These are phyloP conservation scores for Pleurotus salmoneostramineus DNA, from an alignment of 768 basidiomycete genomes.

Conservation along the genomic window DNA sequence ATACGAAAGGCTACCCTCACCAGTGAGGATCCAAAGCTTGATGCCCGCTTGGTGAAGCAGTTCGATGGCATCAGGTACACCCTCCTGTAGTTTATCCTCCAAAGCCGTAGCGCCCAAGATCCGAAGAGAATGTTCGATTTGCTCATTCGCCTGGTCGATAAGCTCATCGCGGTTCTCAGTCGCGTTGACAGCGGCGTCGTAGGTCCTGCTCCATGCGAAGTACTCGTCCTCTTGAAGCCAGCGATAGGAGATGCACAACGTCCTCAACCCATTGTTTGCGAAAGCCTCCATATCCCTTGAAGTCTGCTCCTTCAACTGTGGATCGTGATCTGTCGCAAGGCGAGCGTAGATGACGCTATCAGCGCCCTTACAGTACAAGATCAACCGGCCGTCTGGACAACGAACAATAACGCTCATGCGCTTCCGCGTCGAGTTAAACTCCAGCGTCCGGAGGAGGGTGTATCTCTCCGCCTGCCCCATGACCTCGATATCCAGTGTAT, in stretches of 20 bases:
- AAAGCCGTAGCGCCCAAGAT: conserved; percentile 94
- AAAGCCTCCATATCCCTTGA: conserved; percentile 87
- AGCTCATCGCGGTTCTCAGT: conserved; percentile 84
- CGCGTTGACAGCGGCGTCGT: conserved; percentile 79
- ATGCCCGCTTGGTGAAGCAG: conserved; percentile 90
- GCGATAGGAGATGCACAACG: conserved; percentile 84
- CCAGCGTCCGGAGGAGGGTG: conserved; percentile 74
- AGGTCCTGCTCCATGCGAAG: conserved; percentile 69
- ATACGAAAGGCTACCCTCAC: conserved; percentile 28
- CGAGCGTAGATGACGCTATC: conserved; percentile 93
- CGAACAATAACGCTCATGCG: conserved; percentile 93
- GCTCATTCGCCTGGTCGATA: conserved; percentile 82
- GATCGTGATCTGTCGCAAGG: conserved; percentile 73
- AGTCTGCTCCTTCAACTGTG: conserved; percentile 70
- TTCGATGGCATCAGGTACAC: conserved; percentile 95
- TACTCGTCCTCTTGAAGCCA: conserved; percentile 83
- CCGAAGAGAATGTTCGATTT: conserved; percentile 77
- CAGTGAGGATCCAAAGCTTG: conserved; percentile 97
- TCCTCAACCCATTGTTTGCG: conserved; percentile 89
- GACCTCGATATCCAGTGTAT: conserved; percentile 83
- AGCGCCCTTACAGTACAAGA: conserved; percentile 95
- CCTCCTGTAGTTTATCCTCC: conserved; percentile 96
- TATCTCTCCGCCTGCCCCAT: conserved; percentile 86
- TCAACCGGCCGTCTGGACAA: conserved; percentile 73
- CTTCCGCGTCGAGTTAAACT: conserved; percentile 94